Base-by-base conservation (phyloP, 2,329 filamentous ascomycete genomes). In the Pezicula rhizophila region DNA sequence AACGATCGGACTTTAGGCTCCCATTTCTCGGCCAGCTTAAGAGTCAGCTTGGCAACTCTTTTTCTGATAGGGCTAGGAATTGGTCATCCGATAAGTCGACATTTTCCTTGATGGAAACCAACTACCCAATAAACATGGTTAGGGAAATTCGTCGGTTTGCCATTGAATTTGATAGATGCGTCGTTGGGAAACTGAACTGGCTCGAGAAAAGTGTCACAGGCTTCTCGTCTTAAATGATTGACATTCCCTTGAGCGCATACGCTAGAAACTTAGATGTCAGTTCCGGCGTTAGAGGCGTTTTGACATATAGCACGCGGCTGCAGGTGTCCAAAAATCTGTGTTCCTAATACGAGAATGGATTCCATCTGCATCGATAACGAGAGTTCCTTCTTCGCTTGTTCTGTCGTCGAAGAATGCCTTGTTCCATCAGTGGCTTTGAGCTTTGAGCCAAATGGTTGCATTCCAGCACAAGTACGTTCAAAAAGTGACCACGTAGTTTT, bases 311-410 rank as follows among this genome's bases (percentile, higher is more conserved):
- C 23, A 64, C 64, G 10, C 66, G 57, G 14, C 63, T 62, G 8
- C 64, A 60, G 0, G 69, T 69, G 50, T 74, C 70, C 4, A 73
- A 43, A 4, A 62, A 49, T 17, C 58, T 51, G 33, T 64, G 60
- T 51, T 62, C 5, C 68, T 60, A 15, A 69, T 59, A 4, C 45
- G 48, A 6, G 66, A 70, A 12, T 61, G 51, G 8, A 60, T 52
- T 4, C 68, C 68, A 49, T 70, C 68, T 2, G 68, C 67, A 3
- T 68, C 68, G 11, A 70, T 57, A 2, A 70, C 57, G 5, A 70
- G 48, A 3, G 55, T 52, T 1, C 66, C 67, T 0, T 55, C 45
- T 28, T 61, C 60, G 1, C 42, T 51, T 1, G 61, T 60, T 2
- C 65, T 64, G 26, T 69, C 66, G 1, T 53, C 46, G 45, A 70